Evolutionary conservation across 2,329 filamentous ascomycete species (phyloP).

Genomic region (Penicillium glabrum): DNA sequence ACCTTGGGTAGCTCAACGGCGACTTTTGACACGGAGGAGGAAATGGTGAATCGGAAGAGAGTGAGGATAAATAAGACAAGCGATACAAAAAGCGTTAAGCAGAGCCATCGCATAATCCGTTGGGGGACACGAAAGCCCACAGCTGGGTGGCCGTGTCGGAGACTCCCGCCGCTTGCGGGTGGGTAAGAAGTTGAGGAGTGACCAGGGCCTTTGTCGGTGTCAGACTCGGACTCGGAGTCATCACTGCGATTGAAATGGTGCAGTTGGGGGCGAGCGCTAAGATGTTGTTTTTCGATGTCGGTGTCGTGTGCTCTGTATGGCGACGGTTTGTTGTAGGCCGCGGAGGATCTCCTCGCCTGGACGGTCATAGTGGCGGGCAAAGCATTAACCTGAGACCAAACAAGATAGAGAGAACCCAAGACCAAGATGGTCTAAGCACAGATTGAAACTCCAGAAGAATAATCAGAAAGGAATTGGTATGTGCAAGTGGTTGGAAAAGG

Average conservation of each 20-base stretch:
- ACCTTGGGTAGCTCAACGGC: conserved; percentile 54
- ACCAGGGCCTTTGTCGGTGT: conserved; percentile 32
- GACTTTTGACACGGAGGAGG: conserved; percentile 30
- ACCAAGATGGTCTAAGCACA: not conserved
- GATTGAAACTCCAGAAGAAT: not conserved
- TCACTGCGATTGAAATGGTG: conserved; percentile 24
- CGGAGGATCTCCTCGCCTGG: conserved; percentile 31
- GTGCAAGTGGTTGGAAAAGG: not conserved
- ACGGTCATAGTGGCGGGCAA: conserved; percentile 28
- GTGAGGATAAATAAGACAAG: conserved; percentile 75
- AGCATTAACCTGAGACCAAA: conserved; percentile 21
- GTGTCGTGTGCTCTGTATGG: conserved; percentile 22
- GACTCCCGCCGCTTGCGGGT: conserved; percentile 39
- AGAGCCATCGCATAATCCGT: conserved; percentile 75
- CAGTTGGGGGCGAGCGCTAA: conserved; percentile 17
- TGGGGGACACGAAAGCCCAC: conserved; percentile 65
- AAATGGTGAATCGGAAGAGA: conserved; percentile 70
- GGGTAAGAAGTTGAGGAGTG: conserved; percentile 55
- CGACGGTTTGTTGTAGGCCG: conserved; percentile 25
- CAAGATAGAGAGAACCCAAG: not conserved
- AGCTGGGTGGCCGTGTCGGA: conserved; percentile 32
- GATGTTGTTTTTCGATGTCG: conserved; percentile 36
- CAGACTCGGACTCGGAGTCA: conserved; percentile 18
- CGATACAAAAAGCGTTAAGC: conserved; percentile 66
- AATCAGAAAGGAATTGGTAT: not conserved